Evolutionary conservation across 495 filamentous ascomycete genomes (phyloP).

Genomic region (Aspergillus avenaceus): DNA sequence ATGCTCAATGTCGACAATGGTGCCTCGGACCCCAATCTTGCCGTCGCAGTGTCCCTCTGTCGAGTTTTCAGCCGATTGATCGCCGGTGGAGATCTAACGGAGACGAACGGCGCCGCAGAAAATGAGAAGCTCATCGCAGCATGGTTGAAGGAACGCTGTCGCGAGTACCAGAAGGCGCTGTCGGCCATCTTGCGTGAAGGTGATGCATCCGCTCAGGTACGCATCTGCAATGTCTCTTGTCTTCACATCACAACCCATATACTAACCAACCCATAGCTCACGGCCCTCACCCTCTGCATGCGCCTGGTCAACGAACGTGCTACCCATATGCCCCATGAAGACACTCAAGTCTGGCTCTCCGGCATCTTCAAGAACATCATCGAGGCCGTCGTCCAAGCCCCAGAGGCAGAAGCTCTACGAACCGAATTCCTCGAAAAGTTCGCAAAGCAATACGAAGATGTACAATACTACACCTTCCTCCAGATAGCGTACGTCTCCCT

Average conservation of each 20-base stretch:
- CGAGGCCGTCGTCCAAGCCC: conserved; percentile 53
- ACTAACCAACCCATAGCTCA: conserved; percentile 38
- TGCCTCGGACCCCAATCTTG: conserved; percentile 41
- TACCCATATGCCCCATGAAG: conserved; percentile 52
- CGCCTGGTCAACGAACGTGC: conserved; percentile 74
- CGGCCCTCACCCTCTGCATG: conserved; percentile 75
- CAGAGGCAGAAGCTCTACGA: conserved; percentile 51
- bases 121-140: conserved; percentile 68
- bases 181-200: conserved; percentile 51
- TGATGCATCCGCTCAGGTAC: conserved; percentile 41
- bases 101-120: conserved; percentile 57
- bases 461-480: conserved; percentile 75
- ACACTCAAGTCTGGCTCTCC: conserved; percentile 61
- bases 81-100: conserved; percentile 65
- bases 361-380: conserved; percentile 61
- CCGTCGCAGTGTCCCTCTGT: conserved; percentile 76
- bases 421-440: conserved; percentile 74
- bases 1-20: conserved; percentile 48
- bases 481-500: conserved; percentile 57
- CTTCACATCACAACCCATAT: conserved; percentile 11
- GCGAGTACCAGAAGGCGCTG: conserved; percentile 61
- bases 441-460: conserved; percentile 74
- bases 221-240: conserved; percentile 1
- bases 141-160: conserved; percentile 74
- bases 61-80: conserved; percentile 85